A percentile compares a stretch with the other conserved stretches of the same genome.
Conservation (phyloP, 2,329 filamentous ascomycete species). For the Claviceps sorghi region DNA sequence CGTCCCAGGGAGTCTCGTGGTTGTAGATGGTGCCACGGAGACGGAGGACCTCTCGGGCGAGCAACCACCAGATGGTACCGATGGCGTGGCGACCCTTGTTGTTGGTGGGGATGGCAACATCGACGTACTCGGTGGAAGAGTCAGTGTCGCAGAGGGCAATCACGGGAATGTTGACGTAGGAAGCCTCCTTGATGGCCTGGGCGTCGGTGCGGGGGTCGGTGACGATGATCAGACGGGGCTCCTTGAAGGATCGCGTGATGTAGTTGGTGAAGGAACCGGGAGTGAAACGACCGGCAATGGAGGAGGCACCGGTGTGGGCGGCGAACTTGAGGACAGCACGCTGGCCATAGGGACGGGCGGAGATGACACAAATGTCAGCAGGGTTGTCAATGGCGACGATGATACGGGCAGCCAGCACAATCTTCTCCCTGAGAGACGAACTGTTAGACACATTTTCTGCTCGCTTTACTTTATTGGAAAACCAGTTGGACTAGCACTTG, state of each 20-base stretch:
- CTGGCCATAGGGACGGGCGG: slow-evolving; percentile 97
- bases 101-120: slow-evolving; percentile 99
- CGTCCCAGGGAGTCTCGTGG: slow-evolving; percentile 96
- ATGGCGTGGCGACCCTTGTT: slow-evolving; percentile 99
- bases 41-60: slow-evolving; percentile 98
- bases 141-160: slow-evolving; percentile 98
- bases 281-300: slow-evolving; percentile 99
- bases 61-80: slow-evolving; percentile 97
- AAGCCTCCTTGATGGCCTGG: slow-evolving; percentile 99
- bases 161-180: slow-evolving; percentile 99
- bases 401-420: slow-evolving; percentile 95
- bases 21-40: slow-evolving; percentile 91
- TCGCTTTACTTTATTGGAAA: not conserved
- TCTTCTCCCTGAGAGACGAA: slow-evolving; percentile 70
- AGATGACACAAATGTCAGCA: slow-evolving; percentile 98
- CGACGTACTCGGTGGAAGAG: slow-evolving; percentile 98
- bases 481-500: not conserved
- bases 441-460: slow-evolving; percentile 5
- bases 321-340: slow-evolving; percentile 99
- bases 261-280: slow-evolving; percentile 99
- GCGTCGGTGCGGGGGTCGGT: slow-evolving; percentile 99
- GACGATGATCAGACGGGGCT: slow-evolving; percentile 97
- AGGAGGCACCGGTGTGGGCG: slow-evolving; percentile 90
- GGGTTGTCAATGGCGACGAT: slow-evolving; percentile 99
- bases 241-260: slow-evolving; percentile 99